phyloP scores from a whole-genome alignment of 768 basidiomycete genomes.

The Sutorius australiensis region DNA sequence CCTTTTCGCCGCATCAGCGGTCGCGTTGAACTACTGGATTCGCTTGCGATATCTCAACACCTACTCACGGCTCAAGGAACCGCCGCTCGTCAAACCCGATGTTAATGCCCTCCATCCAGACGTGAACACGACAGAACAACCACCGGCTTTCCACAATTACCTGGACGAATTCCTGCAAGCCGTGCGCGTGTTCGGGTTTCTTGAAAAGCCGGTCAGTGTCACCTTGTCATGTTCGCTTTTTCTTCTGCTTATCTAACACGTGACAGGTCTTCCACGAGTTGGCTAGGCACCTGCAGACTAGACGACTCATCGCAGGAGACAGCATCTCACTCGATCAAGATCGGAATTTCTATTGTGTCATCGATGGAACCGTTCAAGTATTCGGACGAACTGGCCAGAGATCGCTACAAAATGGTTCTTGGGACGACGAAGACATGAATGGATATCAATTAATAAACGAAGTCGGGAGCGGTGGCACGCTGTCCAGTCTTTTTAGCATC shows the following conservation, averaged over 20 bases:
- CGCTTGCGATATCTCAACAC: constrained; percentile 76
- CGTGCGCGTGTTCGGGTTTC: constrained; percentile 93
- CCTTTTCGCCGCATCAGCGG: constrained; percentile 62
- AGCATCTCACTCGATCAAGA: constrained; percentile 87
- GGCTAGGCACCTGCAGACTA: constrained; percentile 91
- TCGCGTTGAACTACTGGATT: constrained; percentile 79
- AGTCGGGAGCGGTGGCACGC: constrained; percentile 91
- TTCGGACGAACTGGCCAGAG: constrained; percentile 68
- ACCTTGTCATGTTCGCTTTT: no score
- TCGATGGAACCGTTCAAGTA: constrained; percentile 96
- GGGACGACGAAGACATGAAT: constrained; percentile 87
- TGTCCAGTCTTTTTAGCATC: constrained; percentile 96
- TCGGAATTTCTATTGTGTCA: constrained; percentile 96
- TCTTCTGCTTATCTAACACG: not conserved
- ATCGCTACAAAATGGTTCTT: constrained; percentile 49
- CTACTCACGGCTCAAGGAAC: constrained; percentile 74
- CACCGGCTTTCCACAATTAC: constrained; percentile 88
- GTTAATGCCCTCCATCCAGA: constrained; percentile 89
- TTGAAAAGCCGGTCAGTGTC: constrained; percentile 83
- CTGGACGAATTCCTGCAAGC: constrained; percentile 96
- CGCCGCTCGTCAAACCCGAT: constrained; percentile 77
- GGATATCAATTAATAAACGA: constrained; percentile 96
- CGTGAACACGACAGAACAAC: constrained; percentile 70
- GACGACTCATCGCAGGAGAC: constrained; percentile 93
- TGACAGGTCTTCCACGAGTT: constrained; percentile 92